These are phyloP conservation scores for Fomitopsis pulvina DNA, from an alignment of 768 basidiomycete genomes.

Conservation along the genomic window DNA sequence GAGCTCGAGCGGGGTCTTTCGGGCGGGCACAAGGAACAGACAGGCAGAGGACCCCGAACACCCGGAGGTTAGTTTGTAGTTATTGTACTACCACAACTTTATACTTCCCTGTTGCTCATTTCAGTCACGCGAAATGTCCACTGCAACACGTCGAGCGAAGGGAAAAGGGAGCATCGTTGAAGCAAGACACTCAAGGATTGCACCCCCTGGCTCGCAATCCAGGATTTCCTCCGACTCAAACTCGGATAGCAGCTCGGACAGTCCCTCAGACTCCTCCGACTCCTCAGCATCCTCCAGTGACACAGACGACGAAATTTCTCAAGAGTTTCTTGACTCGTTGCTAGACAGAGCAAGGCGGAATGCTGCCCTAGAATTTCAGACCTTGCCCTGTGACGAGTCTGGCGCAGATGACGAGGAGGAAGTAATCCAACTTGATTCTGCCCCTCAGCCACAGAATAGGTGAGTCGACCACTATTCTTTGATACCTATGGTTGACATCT, in stretches of 20 bases:
- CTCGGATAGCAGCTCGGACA: constrained; percentile 4
- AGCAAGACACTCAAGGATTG: constrained; percentile 6
- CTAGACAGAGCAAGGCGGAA: constrained; percentile 56
- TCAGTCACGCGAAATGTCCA: no score
- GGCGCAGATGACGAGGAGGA: constrained; percentile 37
- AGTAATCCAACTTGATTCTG: constrained; percentile 39
- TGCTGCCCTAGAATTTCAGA: constrained; percentile 20
- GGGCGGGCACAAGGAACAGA: background rate
- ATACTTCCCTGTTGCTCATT: no score
- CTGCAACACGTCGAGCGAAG: constrained; percentile 37
- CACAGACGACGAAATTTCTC: constrained; percentile 42
- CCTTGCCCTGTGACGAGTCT: constrained; percentile 6
- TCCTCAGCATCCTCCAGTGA: constrained; percentile 23
- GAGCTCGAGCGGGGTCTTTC: background rate
- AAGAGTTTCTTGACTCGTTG: constrained; percentile 55
- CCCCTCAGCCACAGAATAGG: constrained; percentile 9
- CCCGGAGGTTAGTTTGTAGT: background rate
- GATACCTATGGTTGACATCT: constrained; percentile 25
- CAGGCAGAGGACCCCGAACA: background rate
- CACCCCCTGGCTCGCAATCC: constrained; percentile 6
- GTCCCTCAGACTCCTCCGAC: constrained; percentile 28
- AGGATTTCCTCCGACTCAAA: constrained; percentile 6
- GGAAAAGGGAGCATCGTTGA: constrained; percentile 33
- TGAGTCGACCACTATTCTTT: constrained; percentile 5
- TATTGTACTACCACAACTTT: background rate